Base-by-base conservation (phyloP, 2,329 filamentous ascomycete genomes). In the Paracoccidioides brasiliensis region DNA sequence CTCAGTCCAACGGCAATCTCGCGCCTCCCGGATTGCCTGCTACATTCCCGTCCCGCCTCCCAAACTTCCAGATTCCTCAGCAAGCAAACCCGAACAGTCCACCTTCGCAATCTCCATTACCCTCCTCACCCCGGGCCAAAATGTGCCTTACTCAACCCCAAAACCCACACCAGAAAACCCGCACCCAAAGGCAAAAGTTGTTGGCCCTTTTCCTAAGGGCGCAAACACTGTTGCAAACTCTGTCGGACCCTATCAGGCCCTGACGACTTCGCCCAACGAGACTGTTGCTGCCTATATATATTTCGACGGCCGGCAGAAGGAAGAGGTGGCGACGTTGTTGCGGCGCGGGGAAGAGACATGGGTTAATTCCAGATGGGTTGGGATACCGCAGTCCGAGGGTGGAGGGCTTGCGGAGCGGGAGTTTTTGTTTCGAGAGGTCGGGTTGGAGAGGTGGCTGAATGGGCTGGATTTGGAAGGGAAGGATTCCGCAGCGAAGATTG, bases 281-380 rank as follows among this genome's bases (percentile, higher is more conserved):
- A 98, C 93, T 12, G 91, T 98, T 64, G 93, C 93, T 37, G 93
- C 91, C 41, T 98, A 98, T 71, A 97, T 98, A 64, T 98, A 98
- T 74, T 98, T 98, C 67, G 93, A 98, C 71, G 93, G 93, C 15
- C 80, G 93, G 59, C 81, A 82, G 58, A 98, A 98, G 70, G 93
- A 98, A 69, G 93, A 98, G 73, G 94, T 98, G 3, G 93, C 93
- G 53, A 98, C 93, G 10, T 76, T 98, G 56, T 77, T 98, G 53
- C 80, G 93, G 55, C 86, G 90, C 10, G 91, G 93, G 30, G 93
- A 97, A 69, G 93, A 98, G 73, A 98, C 93, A 1, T 98, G 93
- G 93, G 94, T 98, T 30, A 98, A 97, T 67, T 96, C 90, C 55
- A 80, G 93, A 64, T 98, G 93, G 93, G 93, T 98, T 52, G 91